Conservation (phyloP, 176 grass and related monocot genomes). For the Oryza officinalis region DNA sequence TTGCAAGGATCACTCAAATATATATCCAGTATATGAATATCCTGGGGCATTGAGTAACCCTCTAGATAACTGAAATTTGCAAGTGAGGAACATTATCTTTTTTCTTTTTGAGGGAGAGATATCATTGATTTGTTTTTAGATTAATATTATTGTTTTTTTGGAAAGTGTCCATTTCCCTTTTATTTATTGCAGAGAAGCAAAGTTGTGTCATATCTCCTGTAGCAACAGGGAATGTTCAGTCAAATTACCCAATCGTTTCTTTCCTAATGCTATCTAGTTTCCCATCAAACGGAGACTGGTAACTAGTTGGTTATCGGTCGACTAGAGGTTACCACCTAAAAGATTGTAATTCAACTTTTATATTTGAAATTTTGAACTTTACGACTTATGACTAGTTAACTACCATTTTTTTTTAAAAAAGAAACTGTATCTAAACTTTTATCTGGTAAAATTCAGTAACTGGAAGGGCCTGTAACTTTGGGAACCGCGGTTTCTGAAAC, state of each 20-base stretch:
- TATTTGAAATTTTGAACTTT: neutral
- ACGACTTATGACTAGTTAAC: neutral
- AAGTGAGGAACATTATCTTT: neutral
- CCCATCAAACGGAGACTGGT: neutral
- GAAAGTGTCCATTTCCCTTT: neutral
- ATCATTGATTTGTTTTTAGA: neutral
- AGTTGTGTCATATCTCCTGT: neutral
- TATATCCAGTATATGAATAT: neutral
- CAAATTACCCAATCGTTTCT: neutral
- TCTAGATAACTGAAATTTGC: neutral
- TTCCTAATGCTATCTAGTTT: neutral
- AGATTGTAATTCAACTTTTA: neutral
- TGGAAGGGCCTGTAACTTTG: neutral
- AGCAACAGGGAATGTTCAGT: neutral
- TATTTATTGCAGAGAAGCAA: neutral
- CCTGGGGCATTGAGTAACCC: constrained; percentile 32
- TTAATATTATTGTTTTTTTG: neutral
- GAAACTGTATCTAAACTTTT: neutral
- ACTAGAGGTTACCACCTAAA: neutral
- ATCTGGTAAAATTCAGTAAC: neutral
- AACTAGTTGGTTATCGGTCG: neutral
- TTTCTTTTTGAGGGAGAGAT: no score
- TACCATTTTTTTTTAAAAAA: neutral
- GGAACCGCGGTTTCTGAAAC: neutral
- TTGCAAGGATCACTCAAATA: constrained; percentile 41